Conservation (phyloP, 2,329 filamentous ascomycete species). For the Lasiodiplodia sp. region DNA sequence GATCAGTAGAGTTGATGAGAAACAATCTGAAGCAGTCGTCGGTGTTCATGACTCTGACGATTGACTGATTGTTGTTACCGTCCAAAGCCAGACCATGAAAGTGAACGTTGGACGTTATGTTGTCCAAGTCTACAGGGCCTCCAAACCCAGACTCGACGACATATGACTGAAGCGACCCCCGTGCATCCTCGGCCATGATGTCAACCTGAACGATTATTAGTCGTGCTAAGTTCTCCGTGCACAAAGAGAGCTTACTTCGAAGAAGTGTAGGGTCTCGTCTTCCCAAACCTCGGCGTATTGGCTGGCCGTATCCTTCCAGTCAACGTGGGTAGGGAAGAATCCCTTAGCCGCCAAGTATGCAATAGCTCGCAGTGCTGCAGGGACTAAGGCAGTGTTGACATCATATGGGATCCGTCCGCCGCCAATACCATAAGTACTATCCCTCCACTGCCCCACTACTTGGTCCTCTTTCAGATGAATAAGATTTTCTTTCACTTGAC, state of each 20-base stretch:
- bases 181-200: slow-evolving; percentile 50
- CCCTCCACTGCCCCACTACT: slow-evolving; percentile 68
- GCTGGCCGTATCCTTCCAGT: slow-evolving; percentile 57
- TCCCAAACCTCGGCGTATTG: slow-evolving; percentile 68
- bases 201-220: neutral
- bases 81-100: slow-evolving; percentile 67
- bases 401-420: slow-evolving; percentile 70
- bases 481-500: slow-evolving; percentile 62
- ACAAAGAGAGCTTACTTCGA: slow-evolving; percentile 62
- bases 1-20: slow-evolving; percentile 66
- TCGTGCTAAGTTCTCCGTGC: neutral
- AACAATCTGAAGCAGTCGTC: slow-evolving; percentile 71
- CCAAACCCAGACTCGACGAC: slow-evolving; percentile 52
- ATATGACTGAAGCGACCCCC: slow-evolving; percentile 58
- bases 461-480: slow-evolving; percentile 64
- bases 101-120: slow-evolving; percentile 54
- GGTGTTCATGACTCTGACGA: slow-evolving; percentile 67
- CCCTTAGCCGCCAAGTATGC: slow-evolving; percentile 58
- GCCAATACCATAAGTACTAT: slow-evolving; percentile 66
- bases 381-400: slow-evolving; percentile 69
- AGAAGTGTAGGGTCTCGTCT: slow-evolving; percentile 65
- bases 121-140: slow-evolving; percentile 53
- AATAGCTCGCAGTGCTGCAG: slow-evolving; percentile 67
- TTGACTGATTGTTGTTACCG: slow-evolving; percentile 56
- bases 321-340: slow-evolving; percentile 58